Percentiles rank a stretch among this genome's conserved stretches.
Conservation (phyloP, 352 stramenopile species). For the Phytophthora sp. region DNA sequence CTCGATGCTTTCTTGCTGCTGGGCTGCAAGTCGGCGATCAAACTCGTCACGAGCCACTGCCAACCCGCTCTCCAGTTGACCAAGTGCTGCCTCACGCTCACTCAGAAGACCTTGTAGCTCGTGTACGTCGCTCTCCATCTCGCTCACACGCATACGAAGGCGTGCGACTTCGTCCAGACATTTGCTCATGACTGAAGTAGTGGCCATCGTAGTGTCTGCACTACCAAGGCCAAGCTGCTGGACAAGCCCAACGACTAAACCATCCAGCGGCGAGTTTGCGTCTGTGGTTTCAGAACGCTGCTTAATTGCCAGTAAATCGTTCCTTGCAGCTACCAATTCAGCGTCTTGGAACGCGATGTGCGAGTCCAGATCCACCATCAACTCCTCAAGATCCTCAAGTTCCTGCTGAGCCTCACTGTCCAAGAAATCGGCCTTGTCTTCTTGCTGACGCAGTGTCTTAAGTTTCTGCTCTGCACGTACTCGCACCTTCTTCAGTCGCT, state of each 20-base stretch:
- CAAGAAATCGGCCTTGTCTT: slow-evolving; percentile 61
- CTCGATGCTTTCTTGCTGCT: slow-evolving; percentile 53
- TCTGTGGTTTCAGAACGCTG: slow-evolving; percentile 39
- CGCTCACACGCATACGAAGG: slow-evolving; percentile 52
- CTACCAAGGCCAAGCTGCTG: slow-evolving; percentile 33
- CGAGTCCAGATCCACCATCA: slow-evolving; percentile 81
- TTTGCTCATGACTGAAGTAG: slow-evolving; percentile 46
- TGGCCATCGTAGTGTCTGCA: background rate
- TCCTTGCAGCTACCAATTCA: slow-evolving; percentile 57
- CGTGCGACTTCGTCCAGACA: slow-evolving; percentile 61
- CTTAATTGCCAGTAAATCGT: slow-evolving; percentile 63
- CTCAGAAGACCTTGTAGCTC: slow-evolving; percentile 46
- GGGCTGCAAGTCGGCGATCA: slow-evolving; percentile 61
- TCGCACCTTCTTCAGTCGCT: slow-evolving; percentile 71
- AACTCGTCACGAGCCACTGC: slow-evolving; percentile 72
- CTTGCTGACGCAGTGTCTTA: slow-evolving; percentile 43
- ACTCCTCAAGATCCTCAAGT: slow-evolving; percentile 68
- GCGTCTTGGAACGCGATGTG: slow-evolving; percentile 86
- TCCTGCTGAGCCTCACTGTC: slow-evolving; percentile 74
- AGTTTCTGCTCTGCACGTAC: slow-evolving; percentile 76
- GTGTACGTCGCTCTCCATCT: slow-evolving; percentile 46
- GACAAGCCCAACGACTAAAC: slow-evolving; percentile 37
- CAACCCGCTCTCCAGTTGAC: slow-evolving; percentile 70
- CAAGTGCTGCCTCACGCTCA: slow-evolving; percentile 54
- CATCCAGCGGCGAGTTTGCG: slow-evolving; percentile 56